Percentiles rank a stretch among this genome's conserved stretches.
Evolutionary conservation across 2,329 filamentous ascomycete genomes (phyloP).

Genomic region (Phyllosticta citribraziliensis): DNA sequence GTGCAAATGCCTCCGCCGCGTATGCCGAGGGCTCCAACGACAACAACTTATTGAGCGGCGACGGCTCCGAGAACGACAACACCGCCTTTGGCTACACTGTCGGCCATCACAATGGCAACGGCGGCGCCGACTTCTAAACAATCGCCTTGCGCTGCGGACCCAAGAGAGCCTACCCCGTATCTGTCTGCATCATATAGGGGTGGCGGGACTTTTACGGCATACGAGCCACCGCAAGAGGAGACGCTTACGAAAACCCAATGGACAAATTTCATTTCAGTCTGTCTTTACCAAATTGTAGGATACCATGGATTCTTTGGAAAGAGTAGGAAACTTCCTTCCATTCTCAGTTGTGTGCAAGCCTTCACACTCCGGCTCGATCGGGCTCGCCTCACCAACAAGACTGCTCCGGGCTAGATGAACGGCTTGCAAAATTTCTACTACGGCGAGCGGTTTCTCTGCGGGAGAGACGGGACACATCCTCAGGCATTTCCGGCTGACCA

Average conservation of each 20-base stretch:
- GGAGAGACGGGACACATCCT: neutral
- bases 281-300: conserved; percentile 9
- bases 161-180: conserved; percentile 11
- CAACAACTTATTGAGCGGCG: conserved; percentile 33
- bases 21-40: conserved; percentile 29
- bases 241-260: conserved; percentile 12
- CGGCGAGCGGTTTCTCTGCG: neutral
- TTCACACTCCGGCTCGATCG: neutral
- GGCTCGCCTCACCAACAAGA: neutral
- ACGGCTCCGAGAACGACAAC: conserved; percentile 30
- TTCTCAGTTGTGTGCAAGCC: neutral
- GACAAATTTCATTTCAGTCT: neutral
- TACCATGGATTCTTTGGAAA: neutral
- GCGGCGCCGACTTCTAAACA: conserved; percentile 27
- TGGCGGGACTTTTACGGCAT: conserved; percentile 12
- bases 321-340: neutral
- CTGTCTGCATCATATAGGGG: conserved; percentile 8
- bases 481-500: neutral
- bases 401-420: neutral
- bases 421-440: neutral
- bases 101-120: conserved; percentile 29
- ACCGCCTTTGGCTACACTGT: conserved; percentile 33
- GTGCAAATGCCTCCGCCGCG: conserved; percentile 18
- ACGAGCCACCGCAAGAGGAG: conserved; percentile 18
- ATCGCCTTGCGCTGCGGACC: conserved; percentile 15